Base-by-base conservation (phyloP, 1,139 yeast species). In the Fermentozyma sake region DNA sequence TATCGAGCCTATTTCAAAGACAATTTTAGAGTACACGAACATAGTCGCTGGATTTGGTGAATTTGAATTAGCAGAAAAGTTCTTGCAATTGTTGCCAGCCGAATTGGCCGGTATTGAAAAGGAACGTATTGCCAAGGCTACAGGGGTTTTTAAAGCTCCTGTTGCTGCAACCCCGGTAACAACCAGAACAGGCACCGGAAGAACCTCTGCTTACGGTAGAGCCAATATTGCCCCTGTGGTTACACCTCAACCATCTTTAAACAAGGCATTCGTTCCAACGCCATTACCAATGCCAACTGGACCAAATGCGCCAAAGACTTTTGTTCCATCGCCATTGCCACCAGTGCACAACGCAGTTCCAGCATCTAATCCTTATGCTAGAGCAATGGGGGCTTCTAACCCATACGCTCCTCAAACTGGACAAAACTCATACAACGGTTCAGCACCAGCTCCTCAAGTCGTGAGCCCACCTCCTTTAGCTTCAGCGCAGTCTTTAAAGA, bases 21-120 rank as follows among this genome's bases (percentile, higher is more conserved):
- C 73, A 2, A 69, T 79, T 38, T 66, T 79, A 32, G 97, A 91
- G 53, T 91, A 82, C 52, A 79, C 94, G 30, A 80, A 75, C 42
- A 63, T 83, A 37, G 78, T 89, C 33, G 82, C 95, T 4, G 78
- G 89, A 20, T 77, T 72, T 48, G 97, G 97, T 14, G 79, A 84
- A 38, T 79, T 85, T 45, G 94, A 80, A 11, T 62, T 91, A 41
- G 97, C 97, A 3, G 72, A 68, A 38, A 72, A 70, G 39, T 76
- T 84, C 44, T 69, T 89, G 45, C 67, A 68, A 29, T 66, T 81
- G 35, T 65, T 89, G 40, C 95, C 97, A 6, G 51, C 50, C 16
- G 80, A 76, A 29, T 53, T 61, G 31, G 68, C 61, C 12, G 70
- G 65, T 4, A 55, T 73, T 24, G 95, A 85, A 46, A 82, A 79